Conservation (phyloP, 345 rosid species). For the Populus nigra region DNA sequence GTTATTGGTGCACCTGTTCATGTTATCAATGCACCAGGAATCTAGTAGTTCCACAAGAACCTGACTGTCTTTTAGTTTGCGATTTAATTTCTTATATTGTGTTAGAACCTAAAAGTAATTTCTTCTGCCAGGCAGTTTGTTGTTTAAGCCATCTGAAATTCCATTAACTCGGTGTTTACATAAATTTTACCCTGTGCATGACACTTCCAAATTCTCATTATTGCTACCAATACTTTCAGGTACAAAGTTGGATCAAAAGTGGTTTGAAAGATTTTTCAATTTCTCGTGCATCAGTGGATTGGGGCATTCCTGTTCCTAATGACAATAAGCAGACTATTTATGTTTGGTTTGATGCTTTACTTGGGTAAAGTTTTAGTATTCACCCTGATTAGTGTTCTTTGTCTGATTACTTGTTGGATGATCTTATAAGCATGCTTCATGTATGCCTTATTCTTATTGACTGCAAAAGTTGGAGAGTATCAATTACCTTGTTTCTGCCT, state of each 20-base stretch:
- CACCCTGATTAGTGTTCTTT: not conserved
- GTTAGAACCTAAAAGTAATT: not conserved
- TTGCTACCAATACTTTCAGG: conserved; percentile 43
- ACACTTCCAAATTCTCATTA: not conserved
- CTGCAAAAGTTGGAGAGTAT: not conserved
- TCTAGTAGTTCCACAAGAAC: not conserved
- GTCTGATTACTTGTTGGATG: not conserved
- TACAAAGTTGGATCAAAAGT: conserved; percentile 83
- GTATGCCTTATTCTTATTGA: conserved; percentile 4
- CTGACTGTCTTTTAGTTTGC: not conserved
- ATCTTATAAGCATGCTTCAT: not conserved
- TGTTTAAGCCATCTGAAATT: not conserved
- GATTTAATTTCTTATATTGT: not conserved
- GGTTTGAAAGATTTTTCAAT: conserved; percentile 94
- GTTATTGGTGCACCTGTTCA: not conserved
- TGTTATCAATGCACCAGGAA: not conserved
- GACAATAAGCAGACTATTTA: conserved; percentile 86
- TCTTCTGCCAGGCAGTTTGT: not conserved
- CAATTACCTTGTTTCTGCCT: not conserved
- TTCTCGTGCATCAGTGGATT: conserved; percentile 89
- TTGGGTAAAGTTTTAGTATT: conserved; percentile 56
- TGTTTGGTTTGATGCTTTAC: conserved; percentile 97
- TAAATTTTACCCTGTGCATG: not conserved
- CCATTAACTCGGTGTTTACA: not conserved
- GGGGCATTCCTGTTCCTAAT: conserved; percentile 96